phyloP scores from a whole-genome alignment of 352 stramenopile species.

The Phytophthora parvispora region DNA sequence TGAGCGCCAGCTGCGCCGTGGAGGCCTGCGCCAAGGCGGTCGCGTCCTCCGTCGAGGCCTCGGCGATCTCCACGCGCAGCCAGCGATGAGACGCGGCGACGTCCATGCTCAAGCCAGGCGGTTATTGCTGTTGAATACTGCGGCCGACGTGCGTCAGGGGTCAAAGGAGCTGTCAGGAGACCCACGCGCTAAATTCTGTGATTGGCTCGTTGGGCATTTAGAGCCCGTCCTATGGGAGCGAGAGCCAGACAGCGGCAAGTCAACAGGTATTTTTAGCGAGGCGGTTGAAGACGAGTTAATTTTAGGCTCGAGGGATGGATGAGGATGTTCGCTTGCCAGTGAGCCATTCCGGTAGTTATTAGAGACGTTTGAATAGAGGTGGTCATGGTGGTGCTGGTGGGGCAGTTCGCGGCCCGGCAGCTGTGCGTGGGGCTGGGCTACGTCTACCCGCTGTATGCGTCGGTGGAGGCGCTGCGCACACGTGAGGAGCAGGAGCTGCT shows the following conservation, averaged over 20 bases:
- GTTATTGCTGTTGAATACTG: slow-evolving; percentile 1
- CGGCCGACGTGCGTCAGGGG: neutral
- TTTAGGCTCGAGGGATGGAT: slow-evolving; percentile 1
- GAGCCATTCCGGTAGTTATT: neutral
- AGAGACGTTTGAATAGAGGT: neutral
- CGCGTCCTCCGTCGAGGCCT: slow-evolving; percentile 32
- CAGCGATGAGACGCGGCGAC: slow-evolving; percentile 23
- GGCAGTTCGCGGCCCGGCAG: slow-evolving; percentile 55
- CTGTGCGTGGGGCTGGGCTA: slow-evolving; percentile 66
- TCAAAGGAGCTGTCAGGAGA: neutral
- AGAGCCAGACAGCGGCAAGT: neutral
- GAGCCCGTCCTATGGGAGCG: neutral
- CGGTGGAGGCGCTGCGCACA: slow-evolving; percentile 48
- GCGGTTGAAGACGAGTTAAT: neutral
- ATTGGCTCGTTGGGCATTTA: neutral
- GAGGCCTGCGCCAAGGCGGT: slow-evolving; percentile 51
- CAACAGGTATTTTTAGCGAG: slow-evolving; percentile 5
- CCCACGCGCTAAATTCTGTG: neutral
- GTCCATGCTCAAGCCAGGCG: slow-evolving; percentile 4
- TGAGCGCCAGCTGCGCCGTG: slow-evolving; percentile 45
- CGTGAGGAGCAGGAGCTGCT: slow-evolving; percentile 61
- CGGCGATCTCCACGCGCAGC: slow-evolving; percentile 50
- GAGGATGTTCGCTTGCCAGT: too few relatives aligned
- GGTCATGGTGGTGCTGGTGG: slow-evolving; percentile 77
- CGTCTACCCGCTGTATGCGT: slow-evolving; percentile 76